Conservation (phyloP, 257 asterid species). For the Marsdenia floribunda region DNA sequence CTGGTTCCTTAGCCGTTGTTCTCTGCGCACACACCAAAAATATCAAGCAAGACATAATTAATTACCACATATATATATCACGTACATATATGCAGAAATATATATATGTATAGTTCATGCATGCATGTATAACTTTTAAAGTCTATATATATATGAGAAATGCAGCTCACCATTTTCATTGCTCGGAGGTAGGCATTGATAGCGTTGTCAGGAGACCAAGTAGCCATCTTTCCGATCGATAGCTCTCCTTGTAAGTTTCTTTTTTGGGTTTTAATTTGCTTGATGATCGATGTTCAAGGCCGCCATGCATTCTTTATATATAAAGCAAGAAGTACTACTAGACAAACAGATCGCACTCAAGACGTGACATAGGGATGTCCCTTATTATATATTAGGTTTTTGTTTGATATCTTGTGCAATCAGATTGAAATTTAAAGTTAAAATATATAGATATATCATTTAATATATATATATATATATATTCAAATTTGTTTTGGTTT, state of each 20-base stretch:
- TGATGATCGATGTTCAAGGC: neutral
- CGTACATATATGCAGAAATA: too few relatives aligned
- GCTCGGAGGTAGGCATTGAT: conserved; percentile 60
- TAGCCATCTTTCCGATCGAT: conserved; percentile 34
- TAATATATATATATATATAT: too few relatives aligned
- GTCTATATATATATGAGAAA: too few relatives aligned
- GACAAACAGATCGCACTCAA: neutral
- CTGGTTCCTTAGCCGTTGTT: conserved; percentile 55
- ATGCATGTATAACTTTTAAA: neutral
- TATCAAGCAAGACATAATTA: neutral
- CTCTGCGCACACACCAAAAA: conserved; percentile 31
- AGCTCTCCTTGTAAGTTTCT: too few relatives aligned
- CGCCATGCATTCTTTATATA: neutral
- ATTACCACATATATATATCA: too few relatives aligned
- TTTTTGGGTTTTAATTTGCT: neutral
- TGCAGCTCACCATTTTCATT: conserved; percentile 52
- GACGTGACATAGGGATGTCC: neutral
- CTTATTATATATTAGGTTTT: neutral
- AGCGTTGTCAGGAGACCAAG: conserved; percentile 86
- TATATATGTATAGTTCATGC: neutral
- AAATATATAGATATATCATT: too few relatives aligned
- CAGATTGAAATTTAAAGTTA: too few relatives aligned
- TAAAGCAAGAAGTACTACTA: neutral
- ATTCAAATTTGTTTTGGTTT: too few relatives aligned
- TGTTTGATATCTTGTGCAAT: neutral